Percentiles rank a stretch among this genome's conserved stretches.
These are phyloP conservation scores for Chytriomyces sp. DNA, from an alignment of 192 early-diverging fungal species.

Conservation along the genomic window DNA sequence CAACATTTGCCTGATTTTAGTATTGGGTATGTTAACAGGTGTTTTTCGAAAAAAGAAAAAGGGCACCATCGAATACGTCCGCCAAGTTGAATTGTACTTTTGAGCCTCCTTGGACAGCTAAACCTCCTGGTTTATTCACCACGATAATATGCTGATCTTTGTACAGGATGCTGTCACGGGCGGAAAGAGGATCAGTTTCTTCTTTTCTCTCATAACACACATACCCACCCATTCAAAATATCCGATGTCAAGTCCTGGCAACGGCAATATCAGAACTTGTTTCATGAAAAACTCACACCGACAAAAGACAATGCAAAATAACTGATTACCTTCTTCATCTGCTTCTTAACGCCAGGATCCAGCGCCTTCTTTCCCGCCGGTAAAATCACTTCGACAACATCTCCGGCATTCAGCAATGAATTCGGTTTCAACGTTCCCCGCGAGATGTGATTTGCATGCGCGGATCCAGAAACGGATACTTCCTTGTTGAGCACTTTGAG, in stretches of 20 bases:
- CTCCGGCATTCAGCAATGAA: constrained; percentile 43
- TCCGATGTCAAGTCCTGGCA: no score
- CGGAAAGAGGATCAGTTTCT: neutral
- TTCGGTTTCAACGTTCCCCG: constrained; percentile 30
- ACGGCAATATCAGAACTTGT: no score
- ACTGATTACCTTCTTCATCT: no score
- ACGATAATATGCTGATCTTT: constrained; percentile 51
- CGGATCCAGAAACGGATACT: constrained; percentile 28
- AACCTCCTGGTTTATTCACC: constrained; percentile 50
- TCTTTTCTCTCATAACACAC: no score
- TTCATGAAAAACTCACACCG: no score
- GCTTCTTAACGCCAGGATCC: no score
- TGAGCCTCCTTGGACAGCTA: constrained; percentile 57
- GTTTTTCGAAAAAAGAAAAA: neutral
- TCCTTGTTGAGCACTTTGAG: constrained; percentile 51
- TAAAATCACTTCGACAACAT: constrained; percentile 44
- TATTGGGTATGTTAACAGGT: neutral
- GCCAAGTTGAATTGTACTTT: constrained; percentile 43
- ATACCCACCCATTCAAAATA: no score
- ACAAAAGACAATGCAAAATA: no score
- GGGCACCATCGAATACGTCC: constrained; percentile 40
- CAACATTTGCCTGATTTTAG: neutral
- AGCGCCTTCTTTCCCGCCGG: neutral
- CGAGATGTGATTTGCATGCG: constrained; percentile 39
- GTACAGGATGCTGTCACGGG: constrained; percentile 43